Evolutionary conservation across 2,329 filamentous ascomycete genomes (phyloP).

Genomic region (Stachybotrys chlorohalonatus): DNA sequence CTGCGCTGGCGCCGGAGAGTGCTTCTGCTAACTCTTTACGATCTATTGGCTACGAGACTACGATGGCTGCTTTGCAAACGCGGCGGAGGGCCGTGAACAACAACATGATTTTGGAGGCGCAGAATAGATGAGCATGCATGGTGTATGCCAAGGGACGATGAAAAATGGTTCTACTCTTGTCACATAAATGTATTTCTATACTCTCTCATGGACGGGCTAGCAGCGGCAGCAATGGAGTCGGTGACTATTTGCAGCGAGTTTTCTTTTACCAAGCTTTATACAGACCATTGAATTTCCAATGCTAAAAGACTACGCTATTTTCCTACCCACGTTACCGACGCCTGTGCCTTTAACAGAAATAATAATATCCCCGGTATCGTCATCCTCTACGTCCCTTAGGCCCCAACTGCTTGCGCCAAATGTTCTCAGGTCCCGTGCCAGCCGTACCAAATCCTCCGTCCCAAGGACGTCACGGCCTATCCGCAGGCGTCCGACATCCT

Average conservation of each 20-base stretch:
- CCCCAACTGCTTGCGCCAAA: slow-evolving; percentile 92
- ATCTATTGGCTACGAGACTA: slow-evolving; percentile 45
- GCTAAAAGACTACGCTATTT: slow-evolving; percentile 49
- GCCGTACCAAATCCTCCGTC: slow-evolving; percentile 66
- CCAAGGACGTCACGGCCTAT: slow-evolving; percentile 75
- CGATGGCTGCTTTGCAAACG: slow-evolving; percentile 42
- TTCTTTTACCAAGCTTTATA: not conserved
- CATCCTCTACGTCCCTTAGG: slow-evolving; percentile 61
- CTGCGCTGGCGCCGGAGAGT: slow-evolving; percentile 35
- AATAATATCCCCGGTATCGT: slow-evolving; percentile 64
- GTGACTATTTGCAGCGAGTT: not conserved
- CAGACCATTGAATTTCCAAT: not conserved
- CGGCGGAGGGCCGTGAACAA: slow-evolving; percentile 21
- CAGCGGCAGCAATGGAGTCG: not conserved
- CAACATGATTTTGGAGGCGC: slow-evolving; percentile 8
- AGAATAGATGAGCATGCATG: not conserved
- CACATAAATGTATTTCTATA: too few relatives aligned
- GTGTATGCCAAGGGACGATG: too few relatives aligned
- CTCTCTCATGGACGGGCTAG: too few relatives aligned
- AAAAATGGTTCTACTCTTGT: too few relatives aligned
- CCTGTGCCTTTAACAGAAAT: slow-evolving; percentile 88
- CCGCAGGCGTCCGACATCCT: slow-evolving; percentile 83
- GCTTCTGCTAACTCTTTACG: slow-evolving; percentile 43
- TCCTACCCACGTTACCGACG: slow-evolving; percentile 89
- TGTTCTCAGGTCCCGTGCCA: slow-evolving; percentile 77